These are phyloP conservation scores for Mimosa bimucronata DNA, from an alignment of 306 rosid genomes.

Conservation along the genomic window DNA sequence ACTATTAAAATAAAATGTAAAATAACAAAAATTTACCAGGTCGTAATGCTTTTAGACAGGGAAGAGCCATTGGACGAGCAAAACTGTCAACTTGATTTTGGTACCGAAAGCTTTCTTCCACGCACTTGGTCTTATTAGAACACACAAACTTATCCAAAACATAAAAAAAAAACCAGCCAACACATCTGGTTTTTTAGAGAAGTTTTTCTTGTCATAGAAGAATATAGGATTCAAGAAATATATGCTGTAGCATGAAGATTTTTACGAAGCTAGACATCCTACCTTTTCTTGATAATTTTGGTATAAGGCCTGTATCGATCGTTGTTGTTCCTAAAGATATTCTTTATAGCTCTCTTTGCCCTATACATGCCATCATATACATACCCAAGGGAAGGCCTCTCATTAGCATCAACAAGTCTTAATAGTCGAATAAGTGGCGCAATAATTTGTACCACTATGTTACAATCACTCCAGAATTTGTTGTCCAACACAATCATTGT, in stretches of 20 bases:
- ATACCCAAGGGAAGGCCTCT: not conserved
- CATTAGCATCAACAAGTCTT: too few relatives aligned
- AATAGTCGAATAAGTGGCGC: too few relatives aligned
- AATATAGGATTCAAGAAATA: not conserved
- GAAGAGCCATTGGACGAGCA: not conserved
- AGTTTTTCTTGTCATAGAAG: not conserved
- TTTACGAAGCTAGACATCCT: not conserved
- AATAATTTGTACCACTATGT: too few relatives aligned
- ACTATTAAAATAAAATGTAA: not conserved
- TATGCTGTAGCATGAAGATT: not conserved
- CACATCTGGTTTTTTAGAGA: not conserved
- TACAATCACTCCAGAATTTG: too few relatives aligned
- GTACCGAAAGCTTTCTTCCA: not conserved
- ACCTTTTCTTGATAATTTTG: not conserved
- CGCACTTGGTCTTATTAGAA: not conserved
- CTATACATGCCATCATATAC: not conserved
- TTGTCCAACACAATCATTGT: too few relatives aligned
- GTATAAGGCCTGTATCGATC: not conserved
- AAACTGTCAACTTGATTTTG: not conserved
- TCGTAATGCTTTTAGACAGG: not conserved
- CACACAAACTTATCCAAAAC: not conserved
- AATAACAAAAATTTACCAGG: not conserved
- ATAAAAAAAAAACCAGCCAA: not conserved
- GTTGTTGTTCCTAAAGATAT: not conserved
- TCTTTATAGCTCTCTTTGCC: not conserved